phyloP scores from a whole-genome alignment of 495 filamentous ascomycete genomes.

The Hypoxylon lienhwacheense region DNA sequence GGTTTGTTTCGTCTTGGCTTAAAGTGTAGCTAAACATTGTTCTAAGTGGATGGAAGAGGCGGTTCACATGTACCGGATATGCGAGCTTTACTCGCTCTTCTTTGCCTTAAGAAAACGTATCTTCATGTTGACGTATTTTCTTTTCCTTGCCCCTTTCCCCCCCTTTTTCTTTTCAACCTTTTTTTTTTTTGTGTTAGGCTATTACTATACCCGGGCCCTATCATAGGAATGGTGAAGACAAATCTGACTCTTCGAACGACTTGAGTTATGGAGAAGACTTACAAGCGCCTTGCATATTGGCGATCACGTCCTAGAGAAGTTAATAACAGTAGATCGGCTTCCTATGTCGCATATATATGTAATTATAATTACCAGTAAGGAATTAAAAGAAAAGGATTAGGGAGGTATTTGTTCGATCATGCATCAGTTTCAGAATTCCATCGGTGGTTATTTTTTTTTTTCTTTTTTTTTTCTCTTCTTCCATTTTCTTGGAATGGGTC shows the following conservation, averaged over 20 bases:
- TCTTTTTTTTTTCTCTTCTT: no score
- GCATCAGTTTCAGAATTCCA: constrained; percentile 26
- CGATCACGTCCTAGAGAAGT: constrained; percentile 17
- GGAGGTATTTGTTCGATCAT: constrained; percentile 6
- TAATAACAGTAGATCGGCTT: constrained; percentile 9
- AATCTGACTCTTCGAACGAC: constrained; percentile 17
- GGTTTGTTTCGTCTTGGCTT: constrained; percentile 42
- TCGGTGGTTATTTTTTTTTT: no score
- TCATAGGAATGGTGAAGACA: neutral
- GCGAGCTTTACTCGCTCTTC: neutral
- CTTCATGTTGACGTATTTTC: no score
- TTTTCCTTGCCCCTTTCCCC: no score
- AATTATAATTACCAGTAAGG: constrained; percentile 1
- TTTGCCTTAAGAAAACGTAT: no score
- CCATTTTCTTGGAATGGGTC: constrained; percentile 4
- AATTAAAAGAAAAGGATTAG: constrained; percentile 3
- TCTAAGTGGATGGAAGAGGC: constrained; percentile 6
- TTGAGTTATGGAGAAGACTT: neutral
- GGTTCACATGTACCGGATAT: constrained; percentile 1
- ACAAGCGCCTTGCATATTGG: constrained; percentile 6
- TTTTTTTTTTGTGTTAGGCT: constrained; percentile 1
- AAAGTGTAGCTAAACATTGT: constrained; percentile 21
- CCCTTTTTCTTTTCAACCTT: constrained; percentile 4
- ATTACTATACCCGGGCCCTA: neutral
- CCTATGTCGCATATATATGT: constrained; percentile 15